phyloP scores from a whole-genome alignment of 495 filamentous ascomycete species.

The Penicillium pulvis region DNA sequence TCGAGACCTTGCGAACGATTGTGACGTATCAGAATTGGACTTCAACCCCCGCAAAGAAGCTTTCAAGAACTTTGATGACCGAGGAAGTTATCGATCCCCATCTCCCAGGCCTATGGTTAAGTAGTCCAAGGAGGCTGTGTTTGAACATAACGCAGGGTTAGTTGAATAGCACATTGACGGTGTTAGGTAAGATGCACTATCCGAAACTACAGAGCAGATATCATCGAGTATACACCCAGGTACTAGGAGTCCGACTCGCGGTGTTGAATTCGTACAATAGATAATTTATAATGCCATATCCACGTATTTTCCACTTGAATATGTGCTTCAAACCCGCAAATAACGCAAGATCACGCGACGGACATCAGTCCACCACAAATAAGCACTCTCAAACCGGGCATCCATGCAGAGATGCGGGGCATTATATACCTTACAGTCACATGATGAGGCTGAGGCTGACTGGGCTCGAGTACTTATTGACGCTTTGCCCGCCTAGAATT shows the following conservation, averaged over 20 bases:
- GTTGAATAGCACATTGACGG: no score
- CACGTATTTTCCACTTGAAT: background rate
- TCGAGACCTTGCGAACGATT: background rate
- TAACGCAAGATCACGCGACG: background rate
- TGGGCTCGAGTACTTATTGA: background rate
- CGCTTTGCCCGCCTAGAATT: background rate
- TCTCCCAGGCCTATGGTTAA: background rate
- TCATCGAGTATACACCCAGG: no score
- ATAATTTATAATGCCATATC: background rate
- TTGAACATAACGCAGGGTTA: no score
- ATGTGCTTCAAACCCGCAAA: background rate
- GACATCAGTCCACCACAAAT: background rate
- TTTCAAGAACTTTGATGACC: background rate
- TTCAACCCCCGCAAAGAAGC: constrained; percentile 1
- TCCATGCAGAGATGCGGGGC: constrained; percentile 2
- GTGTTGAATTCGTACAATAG: background rate
- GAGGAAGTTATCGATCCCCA: background rate
- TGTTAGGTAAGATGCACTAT: no score
- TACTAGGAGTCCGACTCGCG: no score
- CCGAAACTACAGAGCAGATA: no score
- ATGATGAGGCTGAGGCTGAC: constrained; percentile 4
- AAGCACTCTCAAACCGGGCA: background rate
- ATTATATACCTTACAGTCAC: background rate
- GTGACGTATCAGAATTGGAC: background rate
- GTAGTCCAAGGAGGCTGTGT: background rate